phyloP scores from a whole-genome alignment of 768 basidiomycete genomes.

The Auricularia sp. region DNA sequence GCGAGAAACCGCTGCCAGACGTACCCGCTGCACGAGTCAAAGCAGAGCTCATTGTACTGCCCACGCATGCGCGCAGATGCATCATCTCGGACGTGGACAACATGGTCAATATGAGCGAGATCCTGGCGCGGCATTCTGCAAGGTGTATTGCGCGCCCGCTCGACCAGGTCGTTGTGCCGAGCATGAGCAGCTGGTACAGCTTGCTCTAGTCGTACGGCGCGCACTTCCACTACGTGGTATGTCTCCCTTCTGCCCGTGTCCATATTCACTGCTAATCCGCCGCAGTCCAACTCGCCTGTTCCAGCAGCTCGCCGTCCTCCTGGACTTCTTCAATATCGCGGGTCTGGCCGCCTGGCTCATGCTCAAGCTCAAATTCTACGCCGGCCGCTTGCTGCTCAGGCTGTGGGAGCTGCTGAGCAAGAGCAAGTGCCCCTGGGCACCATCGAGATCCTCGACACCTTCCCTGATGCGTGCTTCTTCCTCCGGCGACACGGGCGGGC shows the following conservation, averaged over 20 bases:
- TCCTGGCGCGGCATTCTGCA: slow-evolving; percentile 76
- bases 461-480: slow-evolving; percentile 66
- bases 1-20: background rate
- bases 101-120: slow-evolving; percentile 72
- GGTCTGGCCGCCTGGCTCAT: slow-evolving; percentile 52
- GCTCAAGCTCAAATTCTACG: slow-evolving; percentile 75
- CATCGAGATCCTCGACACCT: slow-evolving; percentile 63
- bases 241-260: slow-evolving; percentile 19
- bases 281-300: slow-evolving; percentile 78
- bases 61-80: slow-evolving; percentile 56
- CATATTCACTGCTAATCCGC: background rate
- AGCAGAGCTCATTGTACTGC: slow-evolving; percentile 20
- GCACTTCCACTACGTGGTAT: slow-evolving; percentile 80
- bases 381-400: slow-evolving; percentile 73
- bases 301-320: slow-evolving; percentile 69
- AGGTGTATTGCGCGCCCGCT: slow-evolving; percentile 83
- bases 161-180: slow-evolving; percentile 67
- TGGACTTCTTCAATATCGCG: slow-evolving; percentile 61
- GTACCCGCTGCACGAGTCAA: background rate
- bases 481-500: slow-evolving; percentile 89
- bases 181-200: slow-evolving; percentile 73
- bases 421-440: slow-evolving; percentile 69
- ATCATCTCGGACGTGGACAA: slow-evolving; percentile 93
- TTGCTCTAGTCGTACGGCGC: slow-evolving; percentile 60
- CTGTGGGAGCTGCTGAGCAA: slow-evolving; percentile 66